Percentiles rank a stretch among this genome's conserved stretches.
These are phyloP conservation scores for Microsporum ferrugineum DNA, from an alignment of 2,329 filamentous ascomycete genomes.

Conservation along the genomic window DNA sequence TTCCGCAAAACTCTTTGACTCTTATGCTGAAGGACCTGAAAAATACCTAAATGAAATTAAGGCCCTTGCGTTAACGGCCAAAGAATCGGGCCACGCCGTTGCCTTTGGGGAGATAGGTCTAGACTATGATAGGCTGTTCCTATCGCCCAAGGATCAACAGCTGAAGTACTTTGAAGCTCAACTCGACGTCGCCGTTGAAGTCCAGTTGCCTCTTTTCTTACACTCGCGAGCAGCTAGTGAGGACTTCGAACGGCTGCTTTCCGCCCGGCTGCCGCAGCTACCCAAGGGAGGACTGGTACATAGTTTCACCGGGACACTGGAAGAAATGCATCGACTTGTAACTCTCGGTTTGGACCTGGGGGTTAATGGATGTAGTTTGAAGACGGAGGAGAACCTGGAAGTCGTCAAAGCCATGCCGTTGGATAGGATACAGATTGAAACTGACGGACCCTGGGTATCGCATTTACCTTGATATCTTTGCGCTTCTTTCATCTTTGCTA, in stretches of 20 bases:
- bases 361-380: slow-evolving; percentile 94
- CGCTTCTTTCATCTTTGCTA: neutral
- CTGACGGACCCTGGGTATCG: slow-evolving; percentile 73
- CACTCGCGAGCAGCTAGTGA: slow-evolving; percentile 78
- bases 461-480: neutral
- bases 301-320: slow-evolving; percentile 79
- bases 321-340: slow-evolving; percentile 73
- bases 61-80: slow-evolving; percentile 50
- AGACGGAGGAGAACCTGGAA: slow-evolving; percentile 79
- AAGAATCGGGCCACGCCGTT: slow-evolving; percentile 48
- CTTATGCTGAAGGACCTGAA: slow-evolving; percentile 37
- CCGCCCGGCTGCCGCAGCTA: slow-evolving; percentile 51
- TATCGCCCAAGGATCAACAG: slow-evolving; percentile 68
- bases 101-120: slow-evolving; percentile 94
- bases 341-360: slow-evolving; percentile 77
- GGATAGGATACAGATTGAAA: slow-evolving; percentile 81
- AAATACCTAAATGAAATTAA: slow-evolving; percentile 48
- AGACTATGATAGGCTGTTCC: slow-evolving; percentile 85
- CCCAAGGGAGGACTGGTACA: slow-evolving; percentile 77
- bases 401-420: slow-evolving; percentile 72
- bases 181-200: slow-evolving; percentile 61
- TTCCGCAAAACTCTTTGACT: slow-evolving; percentile 65
- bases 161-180: slow-evolving; percentile 76
- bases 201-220: slow-evolving; percentile 78
- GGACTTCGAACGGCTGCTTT: slow-evolving; percentile 69